These are phyloP conservation scores for Phragmites australis DNA, from an alignment of 176 grass and related monocot species.

Conservation along the genomic window DNA sequence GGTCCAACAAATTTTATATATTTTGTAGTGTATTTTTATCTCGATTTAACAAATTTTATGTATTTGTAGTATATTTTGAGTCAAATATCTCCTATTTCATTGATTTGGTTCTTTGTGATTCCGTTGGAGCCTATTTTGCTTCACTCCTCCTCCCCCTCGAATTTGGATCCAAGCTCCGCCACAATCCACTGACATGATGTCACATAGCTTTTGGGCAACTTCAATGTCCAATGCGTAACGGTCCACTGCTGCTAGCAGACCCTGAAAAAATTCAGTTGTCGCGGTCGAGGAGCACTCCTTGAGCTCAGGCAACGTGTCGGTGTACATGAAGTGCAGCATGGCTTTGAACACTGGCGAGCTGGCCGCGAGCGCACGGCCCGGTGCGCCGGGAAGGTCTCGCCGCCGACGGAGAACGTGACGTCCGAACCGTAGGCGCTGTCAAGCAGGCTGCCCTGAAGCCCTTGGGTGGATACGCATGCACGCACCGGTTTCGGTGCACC, in stretches of 20 bases:
- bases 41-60: no score
- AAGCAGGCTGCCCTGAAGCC: neutral
- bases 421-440: neutral
- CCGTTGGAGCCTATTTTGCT: no score
- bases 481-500: fast-evolving
- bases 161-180: no score
- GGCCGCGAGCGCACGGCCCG: conserved; percentile 21
- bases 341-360: conserved; percentile 40
- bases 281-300: neutral
- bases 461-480: neutral
- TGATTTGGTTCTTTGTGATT: no score
- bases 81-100: no score
- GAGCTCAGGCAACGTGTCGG: conserved; percentile 3
- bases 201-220: no score
- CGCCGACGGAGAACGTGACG: conserved; percentile 29
- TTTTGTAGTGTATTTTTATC: no score
- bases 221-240: no score
- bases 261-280: neutral
- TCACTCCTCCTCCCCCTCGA: no score
- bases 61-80: no score
- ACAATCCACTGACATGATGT: no score
- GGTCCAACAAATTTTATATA: no score
- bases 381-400: conserved; percentile 30
- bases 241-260: conserved; percentile 42
- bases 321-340: conserved; percentile 53